Conservation (phyloP, 202 grass and related monocot species). For the Schoenoplectus tabernaemontani region DNA sequence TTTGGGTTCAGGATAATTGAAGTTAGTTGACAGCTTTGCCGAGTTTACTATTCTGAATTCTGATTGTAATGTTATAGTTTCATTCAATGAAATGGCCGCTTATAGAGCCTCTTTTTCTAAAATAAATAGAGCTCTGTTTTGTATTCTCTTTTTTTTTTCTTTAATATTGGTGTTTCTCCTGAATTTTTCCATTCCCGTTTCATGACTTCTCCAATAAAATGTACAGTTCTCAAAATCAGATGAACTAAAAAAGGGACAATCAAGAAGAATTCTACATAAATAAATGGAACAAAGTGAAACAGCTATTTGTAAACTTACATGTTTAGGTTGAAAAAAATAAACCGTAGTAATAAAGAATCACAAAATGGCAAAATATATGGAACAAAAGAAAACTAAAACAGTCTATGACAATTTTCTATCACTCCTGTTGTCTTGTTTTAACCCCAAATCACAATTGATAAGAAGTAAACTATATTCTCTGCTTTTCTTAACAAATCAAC, state of each 20-base stretch:
- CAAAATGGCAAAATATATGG: background rate
- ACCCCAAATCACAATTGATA: background rate
- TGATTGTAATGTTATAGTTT: too few relatives aligned
- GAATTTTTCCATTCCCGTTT: background rate
- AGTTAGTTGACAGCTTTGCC: too few relatives aligned
- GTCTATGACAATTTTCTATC: conserved; percentile 6
- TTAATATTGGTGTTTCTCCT: background rate
- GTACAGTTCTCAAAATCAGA: background rate
- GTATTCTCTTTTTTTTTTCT: background rate
- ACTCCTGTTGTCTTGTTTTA: background rate
- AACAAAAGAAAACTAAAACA: conserved; percentile 9
- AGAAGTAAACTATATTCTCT: background rate
- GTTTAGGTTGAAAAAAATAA: background rate
- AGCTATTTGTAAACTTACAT: background rate
- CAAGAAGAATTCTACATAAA: background rate
- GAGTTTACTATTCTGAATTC: too few relatives aligned
- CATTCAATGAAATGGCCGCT: too few relatives aligned
- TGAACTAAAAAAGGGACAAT: background rate
- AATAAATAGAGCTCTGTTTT: background rate
- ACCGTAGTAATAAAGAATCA: background rate
- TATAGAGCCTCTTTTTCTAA: too few relatives aligned
- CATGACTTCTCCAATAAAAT: background rate
- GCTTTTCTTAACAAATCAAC: background rate
- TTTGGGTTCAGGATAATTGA: too few relatives aligned
- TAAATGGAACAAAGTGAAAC: background rate